Evolutionary conservation across 441 rosid genomes (phyloP).

Genomic region (Euphorbia corollata): DNA sequence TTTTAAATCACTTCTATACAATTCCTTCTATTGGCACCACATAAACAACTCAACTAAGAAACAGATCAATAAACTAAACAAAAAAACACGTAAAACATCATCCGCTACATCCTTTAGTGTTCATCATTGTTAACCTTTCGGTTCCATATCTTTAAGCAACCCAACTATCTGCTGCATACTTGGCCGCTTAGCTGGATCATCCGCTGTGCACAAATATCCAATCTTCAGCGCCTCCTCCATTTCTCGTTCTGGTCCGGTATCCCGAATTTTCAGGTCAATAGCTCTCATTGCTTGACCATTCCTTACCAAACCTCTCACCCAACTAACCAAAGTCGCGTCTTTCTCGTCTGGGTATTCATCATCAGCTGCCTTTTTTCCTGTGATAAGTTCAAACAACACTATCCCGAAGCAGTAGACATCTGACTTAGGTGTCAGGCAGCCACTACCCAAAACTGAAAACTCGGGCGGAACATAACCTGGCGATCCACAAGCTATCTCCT

Average conservation of each 20-base stretch:
- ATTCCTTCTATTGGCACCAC: slow-evolving; percentile 27
- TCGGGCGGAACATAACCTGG: slow-evolving; percentile 84
- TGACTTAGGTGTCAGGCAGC: slow-evolving; percentile 62
- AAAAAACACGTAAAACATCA: slow-evolving; percentile 7
- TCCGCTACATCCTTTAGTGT: slow-evolving; percentile 8
- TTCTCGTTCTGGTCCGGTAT: slow-evolving; percentile 52
- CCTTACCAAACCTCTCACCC: slow-evolving; percentile 70
- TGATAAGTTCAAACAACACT: slow-evolving; percentile 69
- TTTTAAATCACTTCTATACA: slow-evolving; percentile 31
- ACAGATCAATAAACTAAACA: slow-evolving; percentile 16
- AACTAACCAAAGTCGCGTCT: slow-evolving; percentile 48
- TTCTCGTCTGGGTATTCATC: slow-evolving; percentile 65
- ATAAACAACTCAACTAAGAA: slow-evolving; percentile 17
- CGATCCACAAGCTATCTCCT: slow-evolving; percentile 56
- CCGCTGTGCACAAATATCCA: slow-evolving; percentile 86
- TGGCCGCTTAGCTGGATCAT: slow-evolving; percentile 74
- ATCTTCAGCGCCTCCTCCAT: slow-evolving; percentile 87
- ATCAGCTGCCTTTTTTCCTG: slow-evolving; percentile 68
- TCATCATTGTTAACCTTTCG: slow-evolving; percentile 26
- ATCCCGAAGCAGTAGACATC: slow-evolving; percentile 91
- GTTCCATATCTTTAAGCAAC: slow-evolving; percentile 86
- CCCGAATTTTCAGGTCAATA: slow-evolving; percentile 65
- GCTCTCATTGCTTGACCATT: slow-evolving; percentile 51
- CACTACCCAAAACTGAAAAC: slow-evolving; percentile 45
- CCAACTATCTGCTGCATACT: slow-evolving; percentile 96